Conservation (phyloP, 345 rosid genomes). For the Citrus hindsii region DNA sequence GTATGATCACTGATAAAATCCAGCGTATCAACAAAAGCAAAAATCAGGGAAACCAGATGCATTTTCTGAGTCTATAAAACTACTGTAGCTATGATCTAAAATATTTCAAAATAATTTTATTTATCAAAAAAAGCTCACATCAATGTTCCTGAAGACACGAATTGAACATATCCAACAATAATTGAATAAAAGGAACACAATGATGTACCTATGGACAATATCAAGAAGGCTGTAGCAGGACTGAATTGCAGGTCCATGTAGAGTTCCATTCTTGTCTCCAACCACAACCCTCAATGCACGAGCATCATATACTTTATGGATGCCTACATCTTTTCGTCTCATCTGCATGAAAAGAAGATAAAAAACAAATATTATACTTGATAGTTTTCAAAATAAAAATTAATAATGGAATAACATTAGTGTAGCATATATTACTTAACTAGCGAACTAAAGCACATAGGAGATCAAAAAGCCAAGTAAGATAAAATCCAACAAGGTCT, state of each 20-base stretch:
- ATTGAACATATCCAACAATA: not conserved
- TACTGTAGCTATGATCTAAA: not conserved
- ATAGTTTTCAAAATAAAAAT: not conserved
- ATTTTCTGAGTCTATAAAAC: not conserved
- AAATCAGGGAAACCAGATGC: not conserved
- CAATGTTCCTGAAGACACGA: not conserved
- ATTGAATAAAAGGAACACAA: not conserved
- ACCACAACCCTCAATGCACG: slow-evolving; percentile 75
- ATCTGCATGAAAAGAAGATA: slow-evolving; percentile 36
- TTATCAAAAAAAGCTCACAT: not conserved
- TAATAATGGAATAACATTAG: not conserved
- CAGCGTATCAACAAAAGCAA: not conserved
- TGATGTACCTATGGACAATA: slow-evolving; percentile 54
- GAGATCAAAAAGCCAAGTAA: not conserved
- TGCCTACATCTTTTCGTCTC: slow-evolving; percentile 68
- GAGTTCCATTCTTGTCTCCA: slow-evolving; percentile 69
- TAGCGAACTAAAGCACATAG: not conserved
- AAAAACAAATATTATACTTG: not conserved
- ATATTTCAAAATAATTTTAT: not conserved
- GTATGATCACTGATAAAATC: not conserved
- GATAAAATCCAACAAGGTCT: not conserved
- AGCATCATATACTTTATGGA: slow-evolving; percentile 61
- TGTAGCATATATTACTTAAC: not conserved
- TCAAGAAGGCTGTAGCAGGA: slow-evolving; percentile 69
- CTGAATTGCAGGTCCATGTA: slow-evolving; percentile 71